Evolutionary conservation across 257 asterid species (phyloP), one percentile per base, ranked within the genome.

Genomic region (Solanum sitiens): DNA sequence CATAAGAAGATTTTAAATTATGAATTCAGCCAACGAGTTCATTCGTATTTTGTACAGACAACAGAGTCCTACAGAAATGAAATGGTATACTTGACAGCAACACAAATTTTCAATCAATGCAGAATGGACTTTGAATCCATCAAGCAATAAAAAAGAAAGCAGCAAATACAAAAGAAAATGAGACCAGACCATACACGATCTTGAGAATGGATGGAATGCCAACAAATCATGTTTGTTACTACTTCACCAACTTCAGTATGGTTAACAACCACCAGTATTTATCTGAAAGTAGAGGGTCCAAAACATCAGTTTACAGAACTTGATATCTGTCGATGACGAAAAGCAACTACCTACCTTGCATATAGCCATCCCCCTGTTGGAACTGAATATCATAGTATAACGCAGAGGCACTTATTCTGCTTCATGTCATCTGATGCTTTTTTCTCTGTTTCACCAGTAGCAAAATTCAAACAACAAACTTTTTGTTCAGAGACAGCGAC

Each of bases 391-490:
- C 94, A 96, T 91, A 95, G 90, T 90, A 95, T 95, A 87, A 92
- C 90, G 83, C 99, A 96, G n/a, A 91, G 89, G 87, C 99, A 96
- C 87, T 84, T 94, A 87, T 90, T 92, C 90, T 91, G 96, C 90
- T 93, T 90, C 44, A 89, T 61, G 87, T 95, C 94, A 65, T 73
- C 87, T 8, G 86, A 44, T 87, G 87, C 56, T 88, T 93, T 93
- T 93, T 89, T 93, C 82, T 94, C 99, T 94, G 97, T 86, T 87
- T 10, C 32, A 73, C 25, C 25, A 83, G 86, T 45, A 76, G 83
- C 87, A 85, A 59, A 30, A 74, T 59, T 85, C 84, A 71, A 47
- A 25, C 65, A 77, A 47, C 85, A 80, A 80, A 30, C 11, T 30
- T 30, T 74, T 27, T 4, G 61, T 80, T 80, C 27, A 30, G 68